Percentiles rank a stretch among this genome's conserved stretches.
phyloP scores from a whole-genome alignment of 2,329 filamentous ascomycete genomes.

The Bisporella sp. region DNA sequence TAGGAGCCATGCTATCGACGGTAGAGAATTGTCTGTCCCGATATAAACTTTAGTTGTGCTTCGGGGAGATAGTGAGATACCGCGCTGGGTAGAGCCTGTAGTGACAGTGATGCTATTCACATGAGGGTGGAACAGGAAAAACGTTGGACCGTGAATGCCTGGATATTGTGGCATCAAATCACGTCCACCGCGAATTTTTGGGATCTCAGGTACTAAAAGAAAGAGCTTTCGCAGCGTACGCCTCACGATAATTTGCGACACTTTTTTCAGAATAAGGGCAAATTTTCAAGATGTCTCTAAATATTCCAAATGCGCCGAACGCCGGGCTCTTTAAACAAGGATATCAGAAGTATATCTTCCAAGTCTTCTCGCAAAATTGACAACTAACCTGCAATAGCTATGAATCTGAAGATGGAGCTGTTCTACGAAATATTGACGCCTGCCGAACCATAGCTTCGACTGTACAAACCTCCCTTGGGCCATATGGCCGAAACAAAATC shows the following conservation, averaged over 20 bases:
- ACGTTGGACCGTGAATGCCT: too few relatives aligned
- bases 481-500: constrained; percentile 98
- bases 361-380: neutral
- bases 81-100: too few relatives aligned
- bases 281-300: constrained; percentile 70
- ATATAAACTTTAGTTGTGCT: too few relatives aligned
- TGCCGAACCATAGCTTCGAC: constrained; percentile 93
- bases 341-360: constrained; percentile 68
- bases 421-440: constrained; percentile 97
- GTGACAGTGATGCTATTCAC: too few relatives aligned
- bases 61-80: too few relatives aligned
- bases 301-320: constrained; percentile 91
- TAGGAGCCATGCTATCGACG: too few relatives aligned
- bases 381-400: constrained; percentile 57
- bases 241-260: too few relatives aligned
- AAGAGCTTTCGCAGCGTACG: neutral
- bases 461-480: constrained; percentile 92
- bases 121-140: too few relatives aligned
- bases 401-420: constrained; percentile 97
- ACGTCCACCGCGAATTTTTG: too few relatives aligned
- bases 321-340: constrained; percentile 90
- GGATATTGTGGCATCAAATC: too few relatives aligned
- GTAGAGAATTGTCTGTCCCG: too few relatives aligned
- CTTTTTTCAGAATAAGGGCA: neutral
- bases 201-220: neutral